A percentile compares a stretch with the other conserved stretches of the same genome.
Conservation (phyloP, 192 early-diverging fungal genomes). For the Oehlia diaphana region DNA sequence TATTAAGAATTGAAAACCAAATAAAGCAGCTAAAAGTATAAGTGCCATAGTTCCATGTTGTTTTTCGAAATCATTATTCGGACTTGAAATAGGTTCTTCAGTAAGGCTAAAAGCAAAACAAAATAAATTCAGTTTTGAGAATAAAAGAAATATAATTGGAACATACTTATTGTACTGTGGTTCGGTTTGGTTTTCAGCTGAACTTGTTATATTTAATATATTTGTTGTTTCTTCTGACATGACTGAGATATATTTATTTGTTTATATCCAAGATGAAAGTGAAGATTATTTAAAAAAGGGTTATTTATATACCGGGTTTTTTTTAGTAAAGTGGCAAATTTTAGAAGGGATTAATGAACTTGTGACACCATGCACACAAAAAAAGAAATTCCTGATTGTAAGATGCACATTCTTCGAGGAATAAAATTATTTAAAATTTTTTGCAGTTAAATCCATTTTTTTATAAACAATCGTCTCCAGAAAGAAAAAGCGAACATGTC, state of each 20-base stretch:
- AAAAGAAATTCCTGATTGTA: no score
- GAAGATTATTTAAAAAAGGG: no score
- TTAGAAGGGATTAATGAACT: no score
- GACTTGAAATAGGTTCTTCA: not conserved
- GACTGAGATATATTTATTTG: not conserved
- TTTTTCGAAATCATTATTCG: constrained; percentile 34
- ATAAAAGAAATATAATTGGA: not conserved
- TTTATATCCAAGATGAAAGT: no score
- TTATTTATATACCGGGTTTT: no score
- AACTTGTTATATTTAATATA: not conserved
- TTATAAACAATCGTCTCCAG: not conserved
- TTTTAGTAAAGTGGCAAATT: no score
- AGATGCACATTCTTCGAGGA: no score
- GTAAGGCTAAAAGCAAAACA: not conserved
- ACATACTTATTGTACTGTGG: not conserved
- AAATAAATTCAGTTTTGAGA: not conserved
- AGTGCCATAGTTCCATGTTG: constrained; percentile 59
- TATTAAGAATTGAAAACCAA: constrained; percentile 59
- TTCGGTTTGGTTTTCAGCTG: not conserved
- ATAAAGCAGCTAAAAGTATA: constrained; percentile 53
- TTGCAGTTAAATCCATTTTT: not conserved
- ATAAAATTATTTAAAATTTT: not conserved
- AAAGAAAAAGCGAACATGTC: not conserved
- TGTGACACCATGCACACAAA: no score
- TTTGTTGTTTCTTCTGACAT: not conserved